A percentile compares a stretch with the other conserved stretches of the same genome.
Evolutionary conservation across 352 stramenopile species (phyloP).

Genomic region (Globisporangium megalacanthum): DNA sequence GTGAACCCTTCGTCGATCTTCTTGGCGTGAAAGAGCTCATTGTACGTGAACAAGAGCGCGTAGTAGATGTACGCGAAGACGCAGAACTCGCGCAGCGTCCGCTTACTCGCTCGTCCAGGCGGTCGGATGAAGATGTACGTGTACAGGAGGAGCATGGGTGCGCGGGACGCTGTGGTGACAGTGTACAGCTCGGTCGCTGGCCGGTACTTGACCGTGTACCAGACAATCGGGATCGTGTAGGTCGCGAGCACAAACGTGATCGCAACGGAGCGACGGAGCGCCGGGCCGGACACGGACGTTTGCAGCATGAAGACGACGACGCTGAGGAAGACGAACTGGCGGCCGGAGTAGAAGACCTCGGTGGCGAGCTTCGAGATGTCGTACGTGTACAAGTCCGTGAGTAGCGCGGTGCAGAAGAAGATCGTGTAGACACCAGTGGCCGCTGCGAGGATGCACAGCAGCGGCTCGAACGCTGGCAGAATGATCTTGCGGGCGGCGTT

Average conservation of each 20-base stretch:
- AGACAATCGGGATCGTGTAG: conserved; percentile 43
- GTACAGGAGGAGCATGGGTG: conserved; percentile 35
- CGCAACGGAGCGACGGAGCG: conserved; percentile 33
- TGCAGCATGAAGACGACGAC: conserved; percentile 65
- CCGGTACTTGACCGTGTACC: conserved; percentile 29
- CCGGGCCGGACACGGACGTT: conserved; percentile 43
- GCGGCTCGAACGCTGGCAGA: conserved; percentile 35
- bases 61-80: conserved; percentile 51
- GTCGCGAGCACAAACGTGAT: conserved; percentile 40
- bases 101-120: conserved; percentile 38
- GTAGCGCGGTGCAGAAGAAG: conserved; percentile 38
- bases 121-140: conserved; percentile 46
- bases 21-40: conserved; percentile 40
- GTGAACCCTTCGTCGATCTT: conserved; percentile 49
- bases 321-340: conserved; percentile 56
- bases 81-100: conserved; percentile 46
- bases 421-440: conserved; percentile 40
- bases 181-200: conserved; percentile 29
- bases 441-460: conserved; percentile 39
- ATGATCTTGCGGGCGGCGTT: conserved; percentile 32
- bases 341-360: conserved; percentile 52
- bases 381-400: conserved; percentile 39
- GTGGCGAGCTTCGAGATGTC: conserved; percentile 46
- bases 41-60: too few relatives aligned
- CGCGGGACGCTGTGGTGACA: conserved; percentile 27